Base-by-base conservation (phyloP, 495 filamentous ascomycete species). In the Choiromyces venosus region DNA sequence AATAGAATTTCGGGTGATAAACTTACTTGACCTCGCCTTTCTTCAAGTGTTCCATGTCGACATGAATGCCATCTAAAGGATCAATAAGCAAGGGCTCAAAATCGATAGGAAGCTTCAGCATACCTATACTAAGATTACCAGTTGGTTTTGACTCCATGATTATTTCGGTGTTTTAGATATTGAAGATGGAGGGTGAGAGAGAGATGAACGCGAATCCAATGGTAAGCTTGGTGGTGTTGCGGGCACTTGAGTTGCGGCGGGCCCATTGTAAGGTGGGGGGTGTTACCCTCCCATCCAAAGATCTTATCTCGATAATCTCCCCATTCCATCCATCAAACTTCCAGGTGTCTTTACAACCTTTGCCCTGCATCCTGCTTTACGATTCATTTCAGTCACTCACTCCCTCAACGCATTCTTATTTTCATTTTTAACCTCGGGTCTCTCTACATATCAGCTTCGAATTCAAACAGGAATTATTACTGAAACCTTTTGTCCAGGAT, bases 11-110 rank as follows among this genome's bases (percentile, higher is more conserved):
- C 0, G n/a, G 16, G 25, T 38, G 33, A 65, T 44, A 40, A 74
- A 86, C 91, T 84, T 86, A 97, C 93, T 98, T 97, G 82, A 89
- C 88, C 83, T 96, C 93, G 65, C 93, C 93, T 80, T 89, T 91
- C 88, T 96, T 69, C 69, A 71, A 46, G 72, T 81, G 91, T 77
- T 97, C 91, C 95, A 99, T 98, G 82, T 99, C 95, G 69, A 99
- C 85, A 83, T 99, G 95, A 82, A 99, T 97, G 81, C 95, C 95
- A 94, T 99, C 95, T 99, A 80, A 76, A 42, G 71, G 42, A 42
- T 73, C 56, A 29, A 72, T 82, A 42, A 82, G 75, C 67, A 79
- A 72, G 69, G 61, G 52, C 66, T 74, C 71, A 29, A 46, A 70
- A 46, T 61, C 29, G 42, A 66, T 65, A 65, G 66, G 44, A 25